Percentiles rank a stretch among this genome's conserved stretches.
Conservation (phyloP, 768 basidiomycete genomes). For the Tephrocybe sp. region DNA sequence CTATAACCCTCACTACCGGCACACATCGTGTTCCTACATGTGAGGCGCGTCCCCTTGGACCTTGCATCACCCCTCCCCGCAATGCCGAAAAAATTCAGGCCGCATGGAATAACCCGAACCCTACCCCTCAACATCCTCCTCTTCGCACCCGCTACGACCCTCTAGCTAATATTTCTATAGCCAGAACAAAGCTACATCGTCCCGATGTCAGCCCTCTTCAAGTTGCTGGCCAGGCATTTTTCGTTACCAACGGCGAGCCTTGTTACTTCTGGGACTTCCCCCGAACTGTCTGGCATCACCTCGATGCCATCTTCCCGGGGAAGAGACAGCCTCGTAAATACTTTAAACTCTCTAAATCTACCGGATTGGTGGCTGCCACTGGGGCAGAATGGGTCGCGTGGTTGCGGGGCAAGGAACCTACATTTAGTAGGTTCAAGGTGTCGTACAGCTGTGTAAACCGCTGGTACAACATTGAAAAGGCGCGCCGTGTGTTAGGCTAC, state of each 20-base stretch:
- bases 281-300: constrained; percentile 71
- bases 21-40: constrained; percentile 71
- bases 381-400: constrained; percentile 72
- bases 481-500: constrained; percentile 87
- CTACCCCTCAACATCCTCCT: constrained; percentile 48
- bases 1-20: constrained; percentile 66
- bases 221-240: constrained; percentile 92
- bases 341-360: constrained; percentile 51
- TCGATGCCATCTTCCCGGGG: constrained; percentile 59
- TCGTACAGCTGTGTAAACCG: constrained; percentile 74
- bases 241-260: constrained; percentile 97
- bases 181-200: constrained; percentile 41
- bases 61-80: constrained; percentile 61
- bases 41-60: constrained; percentile 78
- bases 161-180: constrained; percentile 58
- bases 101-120: constrained; percentile 48
- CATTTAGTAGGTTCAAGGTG: constrained; percentile 85
- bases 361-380: constrained; percentile 72
- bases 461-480: constrained; percentile 95
- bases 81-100: constrained; percentile 56
- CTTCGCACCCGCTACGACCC: constrained; percentile 82
- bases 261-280: constrained; percentile 95
- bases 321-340: constrained; percentile 36
- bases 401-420: constrained; percentile 74
- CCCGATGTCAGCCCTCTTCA: constrained; percentile 56